Evolutionary conservation across 345 rosid genomes (phyloP).

Genomic region (Cochlearia excelsa): DNA sequence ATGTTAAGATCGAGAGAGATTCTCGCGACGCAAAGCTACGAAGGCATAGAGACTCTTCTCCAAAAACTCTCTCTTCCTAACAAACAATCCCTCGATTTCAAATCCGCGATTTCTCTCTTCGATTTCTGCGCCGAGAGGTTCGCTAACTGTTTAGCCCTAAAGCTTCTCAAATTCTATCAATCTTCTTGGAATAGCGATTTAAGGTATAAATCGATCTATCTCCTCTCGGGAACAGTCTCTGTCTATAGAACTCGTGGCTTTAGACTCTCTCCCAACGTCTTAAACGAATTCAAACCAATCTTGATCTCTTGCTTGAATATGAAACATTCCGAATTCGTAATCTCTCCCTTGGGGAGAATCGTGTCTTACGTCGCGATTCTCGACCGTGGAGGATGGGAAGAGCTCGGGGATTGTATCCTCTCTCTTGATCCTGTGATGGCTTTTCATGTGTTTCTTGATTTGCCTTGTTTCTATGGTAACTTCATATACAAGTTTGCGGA

Average conservation of each 20-base stretch:
- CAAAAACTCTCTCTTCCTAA: background rate
- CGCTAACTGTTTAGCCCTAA: background rate
- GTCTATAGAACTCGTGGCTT: background rate
- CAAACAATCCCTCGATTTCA: conserved; percentile 1
- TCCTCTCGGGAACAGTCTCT: background rate
- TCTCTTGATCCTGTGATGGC: background rate
- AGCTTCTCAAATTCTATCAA: conserved; percentile 1
- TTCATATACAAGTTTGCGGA: background rate
- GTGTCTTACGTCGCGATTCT: background rate
- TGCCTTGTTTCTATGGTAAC: background rate
- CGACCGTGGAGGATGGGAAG: conserved; percentile 11
- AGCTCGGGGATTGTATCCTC: conserved; percentile 26
- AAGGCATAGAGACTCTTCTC: background rate
- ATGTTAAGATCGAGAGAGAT: background rate
- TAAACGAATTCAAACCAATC: conserved; percentile 6
- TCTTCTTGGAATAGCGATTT: background rate
- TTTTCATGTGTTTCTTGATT: conserved; percentile 11
- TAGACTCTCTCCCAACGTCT: background rate
- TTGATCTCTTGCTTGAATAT: conserved; percentile 13
- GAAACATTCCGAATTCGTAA: background rate
- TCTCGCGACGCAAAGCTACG: background rate
- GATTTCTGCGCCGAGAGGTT: background rate
- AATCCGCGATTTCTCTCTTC: background rate
- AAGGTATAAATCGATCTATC: background rate
- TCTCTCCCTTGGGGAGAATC: background rate